Conservation (phyloP, 352 stramenopile species). For the Phytophthora brassicae region DNA sequence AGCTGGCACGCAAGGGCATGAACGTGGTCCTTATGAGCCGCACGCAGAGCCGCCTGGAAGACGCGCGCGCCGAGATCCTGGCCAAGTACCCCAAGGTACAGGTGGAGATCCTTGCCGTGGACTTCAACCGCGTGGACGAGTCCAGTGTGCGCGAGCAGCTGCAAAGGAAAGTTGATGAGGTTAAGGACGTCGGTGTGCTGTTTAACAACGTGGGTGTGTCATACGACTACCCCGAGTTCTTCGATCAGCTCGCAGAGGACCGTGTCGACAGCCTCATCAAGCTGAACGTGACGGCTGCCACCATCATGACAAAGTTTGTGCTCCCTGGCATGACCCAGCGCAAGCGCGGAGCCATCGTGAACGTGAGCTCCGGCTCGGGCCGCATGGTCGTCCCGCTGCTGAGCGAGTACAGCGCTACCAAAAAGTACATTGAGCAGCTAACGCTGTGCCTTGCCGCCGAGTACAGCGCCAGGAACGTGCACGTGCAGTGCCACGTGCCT, state of each 20-base stretch:
- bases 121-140: constrained; percentile 94
- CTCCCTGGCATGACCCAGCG: constrained; percentile 93
- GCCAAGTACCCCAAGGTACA: constrained; percentile 89
- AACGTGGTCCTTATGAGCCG: constrained; percentile 98
- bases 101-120: constrained; percentile 88
- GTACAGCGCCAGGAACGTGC: constrained; percentile 92
- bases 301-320: constrained; percentile 87
- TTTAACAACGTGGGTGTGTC: constrained; percentile 99
- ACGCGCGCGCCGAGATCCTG: constrained; percentile 93
- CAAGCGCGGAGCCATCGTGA: constrained; percentile 96
- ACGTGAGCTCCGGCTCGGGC: constrained; percentile 96
- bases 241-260: constrained; percentile 95
- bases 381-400: constrained; percentile 95
- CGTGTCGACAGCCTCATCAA: constrained; percentile 93
- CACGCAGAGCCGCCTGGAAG: constrained; percentile 95
- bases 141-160: constrained; percentile 57
- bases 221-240: constrained; percentile 98
- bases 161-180: constrained; percentile 54
- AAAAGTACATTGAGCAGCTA: constrained; percentile 98
- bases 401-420: constrained; percentile 96
- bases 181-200: constrained; percentile 95
- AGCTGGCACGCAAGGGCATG: constrained; percentile 96
- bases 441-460: constrained; percentile 95
- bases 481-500: constrained; percentile 97
- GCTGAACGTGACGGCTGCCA: constrained; percentile 77